phyloP scores from a whole-genome alignment of 2,329 filamentous ascomycete genomes.

The Colletotrichum filicis region DNA sequence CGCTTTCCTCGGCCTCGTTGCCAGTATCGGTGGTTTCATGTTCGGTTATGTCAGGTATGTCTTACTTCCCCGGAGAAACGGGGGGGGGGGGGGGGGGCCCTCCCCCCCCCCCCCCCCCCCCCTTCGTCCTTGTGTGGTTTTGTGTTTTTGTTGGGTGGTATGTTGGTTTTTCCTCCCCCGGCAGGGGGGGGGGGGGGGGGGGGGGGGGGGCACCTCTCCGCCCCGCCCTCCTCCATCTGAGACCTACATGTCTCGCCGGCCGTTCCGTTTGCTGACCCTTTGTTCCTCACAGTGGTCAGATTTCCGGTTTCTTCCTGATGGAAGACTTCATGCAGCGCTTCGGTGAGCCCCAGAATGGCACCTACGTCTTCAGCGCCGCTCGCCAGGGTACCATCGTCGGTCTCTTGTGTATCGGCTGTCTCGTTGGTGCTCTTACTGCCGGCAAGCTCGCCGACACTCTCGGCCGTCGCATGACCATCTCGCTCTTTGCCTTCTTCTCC shows the following conservation, averaged over 20 bases:
- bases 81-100: not conserved
- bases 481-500: conserved; percentile 70
- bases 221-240: not conserved
- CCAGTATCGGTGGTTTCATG: conserved; percentile 67
- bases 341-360: conserved; percentile 53
- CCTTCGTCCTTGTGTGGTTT: too few species aligned
- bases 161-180: too few species aligned
- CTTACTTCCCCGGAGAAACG: too few species aligned
- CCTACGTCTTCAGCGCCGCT: conserved; percentile 63
- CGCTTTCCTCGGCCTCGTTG: conserved; percentile 60
- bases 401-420: conserved; percentile 69
- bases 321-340: conserved; percentile 66
- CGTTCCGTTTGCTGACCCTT: not conserved
- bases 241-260: not conserved
- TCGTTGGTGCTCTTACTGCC: conserved; percentile 67
- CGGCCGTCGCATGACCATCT: conserved; percentile 71
- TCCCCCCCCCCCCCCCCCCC: too few species aligned
- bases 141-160: too few species aligned
- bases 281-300: conserved; percentile 59
- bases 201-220: not conserved
- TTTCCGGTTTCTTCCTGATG: conserved; percentile 72
- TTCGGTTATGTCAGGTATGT: conserved; percentile 67
- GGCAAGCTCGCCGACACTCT: conserved; percentile 71
- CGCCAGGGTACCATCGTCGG: conserved; percentile 73
- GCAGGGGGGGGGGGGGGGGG: not conserved